Evolutionary conservation across 2,329 filamentous ascomycete genomes (phyloP).

Genomic region (Ophiocordyceps robertsii): DNA sequence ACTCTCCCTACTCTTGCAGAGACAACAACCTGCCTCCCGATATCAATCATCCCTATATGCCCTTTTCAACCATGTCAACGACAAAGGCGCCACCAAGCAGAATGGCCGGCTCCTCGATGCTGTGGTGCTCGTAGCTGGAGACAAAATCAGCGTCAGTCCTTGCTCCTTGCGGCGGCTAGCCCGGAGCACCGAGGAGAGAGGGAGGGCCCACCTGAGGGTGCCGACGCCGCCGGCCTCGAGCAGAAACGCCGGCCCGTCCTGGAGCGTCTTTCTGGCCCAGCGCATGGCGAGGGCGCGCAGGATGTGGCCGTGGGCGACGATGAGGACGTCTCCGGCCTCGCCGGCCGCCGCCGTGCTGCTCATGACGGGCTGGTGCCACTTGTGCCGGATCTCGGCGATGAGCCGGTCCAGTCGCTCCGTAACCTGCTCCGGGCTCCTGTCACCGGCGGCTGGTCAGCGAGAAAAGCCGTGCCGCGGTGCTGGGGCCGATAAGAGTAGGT

Average conservation of each 20-base stretch:
- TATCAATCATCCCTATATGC: not conserved
- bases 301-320: conserved; percentile 87
- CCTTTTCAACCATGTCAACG: conserved; percentile 24
- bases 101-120: conserved; percentile 65
- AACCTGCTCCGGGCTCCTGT: conserved; percentile 57
- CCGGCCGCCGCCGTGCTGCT: conserved; percentile 13
- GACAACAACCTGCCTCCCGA: too few relatives aligned
- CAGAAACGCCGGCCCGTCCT: conserved; percentile 64
- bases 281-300: conserved; percentile 77
- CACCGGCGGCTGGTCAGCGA: not conserved
- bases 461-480: not conserved
- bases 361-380: conserved; percentile 50
- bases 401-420: conserved; percentile 59
- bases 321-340: conserved; percentile 24
- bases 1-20: too few relatives aligned
- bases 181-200: not conserved
- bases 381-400: conserved; percentile 59
- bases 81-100: conserved; percentile 61
- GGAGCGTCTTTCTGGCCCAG: conserved; percentile 63
- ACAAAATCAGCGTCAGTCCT: not conserved
- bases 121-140: conserved; percentile 65
- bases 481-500: not conserved
- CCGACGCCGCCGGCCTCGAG: conserved; percentile 84
- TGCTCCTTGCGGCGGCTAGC: too few relatives aligned
- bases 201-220: conserved; percentile 50